Percentiles rank a stretch among this genome's conserved stretches.
Conservation (phyloP, 2,329 filamentous ascomycete species). For the Monascus ruber region DNA sequence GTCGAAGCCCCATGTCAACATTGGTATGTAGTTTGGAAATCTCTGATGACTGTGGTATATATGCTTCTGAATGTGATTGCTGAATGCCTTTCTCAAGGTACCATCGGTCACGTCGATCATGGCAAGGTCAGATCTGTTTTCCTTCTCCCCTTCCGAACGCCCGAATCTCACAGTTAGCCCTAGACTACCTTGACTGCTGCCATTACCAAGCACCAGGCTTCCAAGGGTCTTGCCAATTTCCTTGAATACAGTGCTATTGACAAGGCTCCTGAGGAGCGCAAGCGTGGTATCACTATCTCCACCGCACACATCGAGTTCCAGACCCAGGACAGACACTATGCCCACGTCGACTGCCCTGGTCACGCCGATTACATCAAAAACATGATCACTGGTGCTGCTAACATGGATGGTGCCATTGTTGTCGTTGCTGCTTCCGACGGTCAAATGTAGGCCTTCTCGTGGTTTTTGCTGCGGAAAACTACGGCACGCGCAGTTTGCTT, state of each 20-base stretch:
- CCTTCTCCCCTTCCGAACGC: conserved; percentile 3
- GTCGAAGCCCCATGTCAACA: conserved; percentile 95
- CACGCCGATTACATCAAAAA: conserved; percentile 99
- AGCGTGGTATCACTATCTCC: conserved; percentile 99
- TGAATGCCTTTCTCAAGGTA: conserved; percentile 44
- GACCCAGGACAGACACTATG: conserved; percentile 90
- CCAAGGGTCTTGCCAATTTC: conserved; percentile 88
- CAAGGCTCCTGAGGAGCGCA: conserved; percentile 97
- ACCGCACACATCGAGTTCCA: conserved; percentile 98
- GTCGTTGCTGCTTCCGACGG: conserved; percentile 97
- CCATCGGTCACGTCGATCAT: conserved; percentile 99
- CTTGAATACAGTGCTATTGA: conserved; percentile 97
- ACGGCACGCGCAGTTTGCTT: conserved; percentile 6
- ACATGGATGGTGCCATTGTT: conserved; percentile 98
- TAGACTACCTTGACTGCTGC: conserved; percentile 96
- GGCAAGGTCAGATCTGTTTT: conserved; percentile 61
- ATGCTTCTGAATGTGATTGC: neutral
- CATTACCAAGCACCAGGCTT: conserved; percentile 95
- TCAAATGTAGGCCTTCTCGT: conserved; percentile 58
- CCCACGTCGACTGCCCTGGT: conserved; percentile 98
- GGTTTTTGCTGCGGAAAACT: neutral
- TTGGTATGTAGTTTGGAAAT: conserved; percentile 47
- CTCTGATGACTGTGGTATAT: neutral
- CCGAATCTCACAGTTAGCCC: conserved; percentile 8
- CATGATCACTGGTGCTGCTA: conserved; percentile 99